phyloP scores from a whole-genome alignment of 495 filamentous ascomycete species.

The Clavariopsis aquatica region DNA sequence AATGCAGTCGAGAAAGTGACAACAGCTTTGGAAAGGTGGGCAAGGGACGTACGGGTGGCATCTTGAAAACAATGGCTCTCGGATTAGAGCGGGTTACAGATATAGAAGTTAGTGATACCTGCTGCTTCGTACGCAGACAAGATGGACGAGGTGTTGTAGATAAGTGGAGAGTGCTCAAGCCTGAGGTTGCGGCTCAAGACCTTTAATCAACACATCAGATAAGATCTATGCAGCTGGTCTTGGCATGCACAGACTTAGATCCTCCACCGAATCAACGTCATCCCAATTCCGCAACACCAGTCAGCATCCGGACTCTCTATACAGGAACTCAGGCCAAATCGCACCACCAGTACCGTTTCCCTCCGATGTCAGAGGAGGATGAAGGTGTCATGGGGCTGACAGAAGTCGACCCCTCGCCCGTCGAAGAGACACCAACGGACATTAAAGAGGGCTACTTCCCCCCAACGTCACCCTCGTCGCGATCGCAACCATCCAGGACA shows the following conservation, averaged over 20 bases:
- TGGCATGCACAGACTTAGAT: background rate
- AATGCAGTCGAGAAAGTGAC: constrained; percentile 28
- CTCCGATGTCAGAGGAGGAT: constrained; percentile 25
- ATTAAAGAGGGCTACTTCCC: constrained; percentile 60
- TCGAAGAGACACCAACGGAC: constrained; percentile 61
- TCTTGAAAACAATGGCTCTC: constrained; percentile 11
- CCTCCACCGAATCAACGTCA: constrained; percentile 15
- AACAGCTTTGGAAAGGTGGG: constrained; percentile 4
- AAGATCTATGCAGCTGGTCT: background rate
- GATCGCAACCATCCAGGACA: constrained; percentile 29
- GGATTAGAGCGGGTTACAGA: background rate
- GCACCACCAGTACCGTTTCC: constrained; percentile 12
- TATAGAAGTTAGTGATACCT: background rate
- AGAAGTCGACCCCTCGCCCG: constrained; percentile 78
- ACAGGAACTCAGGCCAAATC: too few relatives aligned
- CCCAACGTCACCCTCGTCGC: constrained; percentile 14
- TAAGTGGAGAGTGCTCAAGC: background rate
- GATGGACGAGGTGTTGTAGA: background rate
- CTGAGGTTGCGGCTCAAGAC: background rate
- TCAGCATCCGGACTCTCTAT: too few relatives aligned
- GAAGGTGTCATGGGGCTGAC: constrained; percentile 59
- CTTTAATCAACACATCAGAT: background rate
- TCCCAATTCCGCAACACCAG: constrained; percentile 11
- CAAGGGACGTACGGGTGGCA: constrained; percentile 41
- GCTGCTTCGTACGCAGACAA: background rate